Base-by-base conservation (phyloP, 1,139 yeast genomes). In the Sugiyamaella xylanicola region DNA sequence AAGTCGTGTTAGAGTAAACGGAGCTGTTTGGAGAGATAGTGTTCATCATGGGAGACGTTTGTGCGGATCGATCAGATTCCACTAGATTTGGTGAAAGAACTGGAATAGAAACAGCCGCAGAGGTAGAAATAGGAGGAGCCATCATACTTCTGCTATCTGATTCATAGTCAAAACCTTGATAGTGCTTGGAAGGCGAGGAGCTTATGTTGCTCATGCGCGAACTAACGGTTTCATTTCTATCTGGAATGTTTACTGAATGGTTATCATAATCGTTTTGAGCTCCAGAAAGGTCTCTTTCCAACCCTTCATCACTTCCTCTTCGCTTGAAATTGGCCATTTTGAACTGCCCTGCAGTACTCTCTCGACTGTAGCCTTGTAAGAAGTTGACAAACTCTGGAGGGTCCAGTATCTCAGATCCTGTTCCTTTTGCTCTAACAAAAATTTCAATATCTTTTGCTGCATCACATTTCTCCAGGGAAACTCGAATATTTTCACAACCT, bases 401-500 rank as follows among this genome's bases (percentile, higher is more conserved):
- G n/a, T 78, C 77, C 55, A 76, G 76, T 35, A 86, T 82, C 59
- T 79, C 79, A 59, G 81, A 75, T 0, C 96, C 96, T 0, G 96
- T 87, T 3, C 86, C 87, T 61, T 78, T 77, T 37, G 74, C 74
- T 8, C 75, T 71, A 4, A 83, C 81, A 69, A 85, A 88, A 8
- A 74, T 71, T 46, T 77, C 77, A 21, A 87, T 74, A 64, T 90
- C 96, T 37, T 73, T 74, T 2, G 74, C 74, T 4, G 88, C 83
- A 27, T 83, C 85, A 59, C 92, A 84, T 55, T 80, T 79, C 56
- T 92, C 96, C 59, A 90, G 77, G 1, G 81, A 73, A 7, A 83
- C 72, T 55, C 97, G 79, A 16, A 91, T 81, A 57, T 77, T 76
- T 67, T 90, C 96, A 54, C 87, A 87, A n/a, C 72, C 73, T 53